A percentile compares a stretch with the other conserved stretches of the same genome.
Evolutionary conservation across 768 basidiomycete species (phyloP).

Genomic region (Pleurotus salmoneostramineus): DNA sequence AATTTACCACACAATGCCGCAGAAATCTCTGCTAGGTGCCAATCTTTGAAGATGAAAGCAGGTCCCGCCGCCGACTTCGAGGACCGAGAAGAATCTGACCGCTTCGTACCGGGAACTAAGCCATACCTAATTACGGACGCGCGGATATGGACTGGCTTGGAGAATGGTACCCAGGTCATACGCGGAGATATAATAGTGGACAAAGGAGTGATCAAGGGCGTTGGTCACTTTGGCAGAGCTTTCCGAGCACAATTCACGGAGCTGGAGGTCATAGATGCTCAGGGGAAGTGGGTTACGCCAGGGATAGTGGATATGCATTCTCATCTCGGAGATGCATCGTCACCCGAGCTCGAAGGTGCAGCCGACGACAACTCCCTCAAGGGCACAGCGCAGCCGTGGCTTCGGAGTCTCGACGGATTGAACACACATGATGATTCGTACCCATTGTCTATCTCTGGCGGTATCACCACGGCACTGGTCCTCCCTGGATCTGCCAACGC

Average conservation of each 20-base stretch:
- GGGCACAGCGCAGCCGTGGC: conserved; percentile 45
- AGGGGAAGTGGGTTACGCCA: conserved; percentile 79
- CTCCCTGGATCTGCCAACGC: conserved; percentile 71
- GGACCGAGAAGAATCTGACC: conserved; percentile 53
- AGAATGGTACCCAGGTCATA: conserved; percentile 65
- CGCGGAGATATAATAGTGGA: conserved; percentile 67
- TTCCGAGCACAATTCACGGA: conserved; percentile 16
- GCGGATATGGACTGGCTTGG: conserved; percentile 77
- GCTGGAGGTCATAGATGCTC: conserved; percentile 54
- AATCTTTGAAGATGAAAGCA: conserved; percentile 31
- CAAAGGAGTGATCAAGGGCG: conserved; percentile 58
- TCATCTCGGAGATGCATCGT: conserved; percentile 40
- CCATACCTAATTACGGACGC: conserved; percentile 70
- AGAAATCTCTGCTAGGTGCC: conserved; percentile 30
- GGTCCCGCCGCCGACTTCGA: conserved; percentile 45
- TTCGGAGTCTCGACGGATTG: conserved; percentile 68
- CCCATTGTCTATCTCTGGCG: conserved; percentile 61
- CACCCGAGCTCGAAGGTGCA: conserved; percentile 25
- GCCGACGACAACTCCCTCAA: conserved; percentile 53
- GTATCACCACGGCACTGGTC: conserved; percentile 74
- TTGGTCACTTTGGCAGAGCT: conserved; percentile 41
- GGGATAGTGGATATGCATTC: conserved; percentile 50
- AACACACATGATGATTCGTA: conserved; percentile 77
- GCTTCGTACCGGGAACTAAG: conserved; percentile 60
- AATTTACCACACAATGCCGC: not conserved